These are phyloP conservation scores for Pleomassaria siparia DNA, from an alignment of 2,329 filamentous ascomycete genomes.

Conservation along the genomic window DNA sequence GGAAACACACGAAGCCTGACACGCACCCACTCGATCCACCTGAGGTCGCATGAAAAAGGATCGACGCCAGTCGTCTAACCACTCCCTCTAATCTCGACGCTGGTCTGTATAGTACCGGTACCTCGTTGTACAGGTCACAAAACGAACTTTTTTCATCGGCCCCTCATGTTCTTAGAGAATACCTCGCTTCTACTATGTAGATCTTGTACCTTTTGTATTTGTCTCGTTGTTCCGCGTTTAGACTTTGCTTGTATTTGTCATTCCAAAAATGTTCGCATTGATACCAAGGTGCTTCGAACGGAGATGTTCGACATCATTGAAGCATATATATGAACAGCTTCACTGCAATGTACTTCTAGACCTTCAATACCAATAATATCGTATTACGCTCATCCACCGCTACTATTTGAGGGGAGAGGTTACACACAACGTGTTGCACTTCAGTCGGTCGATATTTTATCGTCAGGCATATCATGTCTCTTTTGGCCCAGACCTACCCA, in stretches of 20 bases:
- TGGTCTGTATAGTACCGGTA: no score
- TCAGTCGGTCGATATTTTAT: background rate
- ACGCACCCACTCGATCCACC: background rate
- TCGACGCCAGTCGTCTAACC: slow-evolving; percentile 1
- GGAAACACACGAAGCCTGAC: background rate
- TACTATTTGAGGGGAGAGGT: background rate
- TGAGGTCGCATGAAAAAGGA: background rate
- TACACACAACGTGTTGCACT: background rate
- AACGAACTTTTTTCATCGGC: background rate
- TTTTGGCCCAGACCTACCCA: no score
- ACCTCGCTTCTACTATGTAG: background rate
- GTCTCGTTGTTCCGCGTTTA: background rate
- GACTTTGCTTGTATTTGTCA: background rate
- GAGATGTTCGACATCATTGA: background rate
- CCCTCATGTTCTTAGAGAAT: no score
- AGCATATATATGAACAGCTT: slow-evolving; percentile 7
- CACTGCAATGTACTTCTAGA: slow-evolving; percentile 6
- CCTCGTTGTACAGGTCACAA: background rate
- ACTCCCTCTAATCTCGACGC: background rate
- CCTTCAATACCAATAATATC: slow-evolving; percentile 4
- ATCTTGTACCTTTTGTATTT: background rate
- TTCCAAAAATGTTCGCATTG: background rate
- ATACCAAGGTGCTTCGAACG: slow-evolving; percentile 2
- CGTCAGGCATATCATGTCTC: no score
- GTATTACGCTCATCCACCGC: background rate